Evolutionary conservation across 1,284 basidiomycete species (phyloP), one percentile per base, ranked within the genome.

Genomic region (Microbotryum intermedium): DNA sequence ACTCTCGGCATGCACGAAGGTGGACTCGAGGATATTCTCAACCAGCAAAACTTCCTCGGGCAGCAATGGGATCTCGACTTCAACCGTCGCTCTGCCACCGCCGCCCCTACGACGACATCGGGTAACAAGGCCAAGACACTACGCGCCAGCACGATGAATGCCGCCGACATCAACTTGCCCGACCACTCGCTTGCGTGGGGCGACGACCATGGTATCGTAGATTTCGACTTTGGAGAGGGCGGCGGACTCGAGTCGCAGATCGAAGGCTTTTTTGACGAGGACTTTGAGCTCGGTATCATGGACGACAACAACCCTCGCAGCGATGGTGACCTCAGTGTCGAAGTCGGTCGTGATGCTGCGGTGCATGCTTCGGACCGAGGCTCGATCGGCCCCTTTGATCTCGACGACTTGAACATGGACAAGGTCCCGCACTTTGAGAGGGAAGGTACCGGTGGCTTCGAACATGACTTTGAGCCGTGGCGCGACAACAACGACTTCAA

Each of bases 101-200:
- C 55, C n/a, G 55, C 50, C 5, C 49, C 43, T 2, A 55, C 53
- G 25, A 28, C 30, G 13, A 55, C 58, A 34, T 59, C 49, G 47
- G 58, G n/a, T 13, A 43, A 53, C 44, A 68, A 64, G 44, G 50
- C 47, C 43, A 64, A 64, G 47, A 51, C 25, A 30, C 50, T 43
- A 28, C 64, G 64, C 29, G 55, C 53, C 16, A 42, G 52, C 13
- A 61, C 58, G 20, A 61, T 65, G 29, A 64, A 58, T 43, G 43
- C 55, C 23, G 67, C 65, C 54, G 70, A 71, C 58, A 71, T 71
- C 58, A 69, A 69, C 13, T 60, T 70, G 53, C 65, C 64, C 39
- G 69, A 69, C 44, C 63, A 68, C 29, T 42, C n/a, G 25, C 30
- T 51, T 25, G 50, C 26, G 9, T 51, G 50, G 50, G 50, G 50